Evolutionary conservation across 1,139 yeast species (phyloP).

Genomic region (Candida pseudoviswanathii): DNA sequence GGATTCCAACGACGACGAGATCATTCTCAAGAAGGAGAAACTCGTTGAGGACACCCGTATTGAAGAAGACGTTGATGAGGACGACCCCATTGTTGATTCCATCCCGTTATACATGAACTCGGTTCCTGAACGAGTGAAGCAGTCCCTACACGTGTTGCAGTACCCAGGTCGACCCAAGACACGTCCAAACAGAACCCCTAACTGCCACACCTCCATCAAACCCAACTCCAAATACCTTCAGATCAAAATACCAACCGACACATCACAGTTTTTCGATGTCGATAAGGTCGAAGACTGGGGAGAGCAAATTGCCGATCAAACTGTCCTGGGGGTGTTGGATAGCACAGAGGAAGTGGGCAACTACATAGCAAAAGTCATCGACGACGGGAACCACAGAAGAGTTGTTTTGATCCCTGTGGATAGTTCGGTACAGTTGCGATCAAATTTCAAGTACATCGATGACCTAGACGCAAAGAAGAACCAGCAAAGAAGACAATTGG

Average conservation of each 20-base stretch:
- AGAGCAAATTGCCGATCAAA: conserved; percentile 57
- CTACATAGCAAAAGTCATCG: conserved; percentile 37
- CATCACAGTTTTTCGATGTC: conserved; percentile 63
- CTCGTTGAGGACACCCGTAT: conserved; percentile 9
- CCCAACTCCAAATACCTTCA: conserved; percentile 59
- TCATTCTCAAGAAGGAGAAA: conserved; percentile 6
- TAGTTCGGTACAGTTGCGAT: conserved; percentile 76
- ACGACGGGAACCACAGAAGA: conserved; percentile 29
- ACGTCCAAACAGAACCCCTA: conserved; percentile 46
- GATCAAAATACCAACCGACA: conserved; percentile 71
- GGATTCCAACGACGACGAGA: conserved; percentile 8
- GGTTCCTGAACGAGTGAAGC: conserved; percentile 21
- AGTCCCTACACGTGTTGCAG: conserved; percentile 51
- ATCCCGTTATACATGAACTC: conserved; percentile 59
- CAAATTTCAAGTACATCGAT: conserved; percentile 79
- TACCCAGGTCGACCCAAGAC: conserved; percentile 69
- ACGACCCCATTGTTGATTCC: conserved; percentile 78
- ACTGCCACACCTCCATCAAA: conserved; percentile 59
- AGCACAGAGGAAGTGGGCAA: conserved; percentile 40
- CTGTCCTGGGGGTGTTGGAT: conserved; percentile 68
- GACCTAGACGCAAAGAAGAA: conserved; percentile 36
- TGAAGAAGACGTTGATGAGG: conserved; percentile 33
- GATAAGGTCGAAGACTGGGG: conserved; percentile 67
- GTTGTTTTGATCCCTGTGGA: conserved; percentile 68
- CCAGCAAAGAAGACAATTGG: conserved; percentile 24